Conservation (phyloP, 1,139 yeast species). For the Yamadazyma atmosphaerica region DNA sequence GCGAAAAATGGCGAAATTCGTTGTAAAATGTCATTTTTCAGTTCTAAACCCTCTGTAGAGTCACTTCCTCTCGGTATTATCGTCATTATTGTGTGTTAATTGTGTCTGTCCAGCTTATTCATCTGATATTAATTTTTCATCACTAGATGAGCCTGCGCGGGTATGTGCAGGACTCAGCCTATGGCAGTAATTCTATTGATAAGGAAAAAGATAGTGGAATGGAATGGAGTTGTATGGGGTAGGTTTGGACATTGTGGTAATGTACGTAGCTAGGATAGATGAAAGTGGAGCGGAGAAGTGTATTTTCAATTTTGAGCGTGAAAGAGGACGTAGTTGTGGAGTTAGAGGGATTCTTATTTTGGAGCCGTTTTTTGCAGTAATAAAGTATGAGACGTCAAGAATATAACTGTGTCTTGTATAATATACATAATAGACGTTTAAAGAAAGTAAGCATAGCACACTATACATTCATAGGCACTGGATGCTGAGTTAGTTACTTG, state of each 20-base stretch:
- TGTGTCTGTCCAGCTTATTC: neutral
- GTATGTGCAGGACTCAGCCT: conserved; percentile 1
- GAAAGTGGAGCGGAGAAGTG: too few relatives aligned
- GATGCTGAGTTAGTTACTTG: neutral
- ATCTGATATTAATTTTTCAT: conserved; percentile 1
- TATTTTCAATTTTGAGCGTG: too few relatives aligned
- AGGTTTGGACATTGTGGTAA: too few relatives aligned
- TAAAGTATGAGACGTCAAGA: too few relatives aligned
- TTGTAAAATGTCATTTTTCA: conserved; percentile 10
- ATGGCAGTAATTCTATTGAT: conserved; percentile 7
- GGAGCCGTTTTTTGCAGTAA: too few relatives aligned
- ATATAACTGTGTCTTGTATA: too few relatives aligned
- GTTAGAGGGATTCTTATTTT: too few relatives aligned
- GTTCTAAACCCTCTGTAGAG: conserved; percentile 11
- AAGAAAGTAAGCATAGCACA: neutral
- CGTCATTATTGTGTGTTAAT: neutral
- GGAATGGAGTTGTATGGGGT: neutral
- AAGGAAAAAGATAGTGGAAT: too few relatives aligned
- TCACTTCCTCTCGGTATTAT: conserved; percentile 11
- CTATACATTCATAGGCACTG: neutral
- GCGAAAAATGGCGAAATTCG: conserved; percentile 33
- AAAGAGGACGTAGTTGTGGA: too few relatives aligned
- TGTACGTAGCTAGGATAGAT: too few relatives aligned
- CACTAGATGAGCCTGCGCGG: conserved; percentile 6
- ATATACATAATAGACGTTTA: too few relatives aligned